Base-by-base conservation (phyloP, 345 rosid species). In the Citrus inodora region DNA sequence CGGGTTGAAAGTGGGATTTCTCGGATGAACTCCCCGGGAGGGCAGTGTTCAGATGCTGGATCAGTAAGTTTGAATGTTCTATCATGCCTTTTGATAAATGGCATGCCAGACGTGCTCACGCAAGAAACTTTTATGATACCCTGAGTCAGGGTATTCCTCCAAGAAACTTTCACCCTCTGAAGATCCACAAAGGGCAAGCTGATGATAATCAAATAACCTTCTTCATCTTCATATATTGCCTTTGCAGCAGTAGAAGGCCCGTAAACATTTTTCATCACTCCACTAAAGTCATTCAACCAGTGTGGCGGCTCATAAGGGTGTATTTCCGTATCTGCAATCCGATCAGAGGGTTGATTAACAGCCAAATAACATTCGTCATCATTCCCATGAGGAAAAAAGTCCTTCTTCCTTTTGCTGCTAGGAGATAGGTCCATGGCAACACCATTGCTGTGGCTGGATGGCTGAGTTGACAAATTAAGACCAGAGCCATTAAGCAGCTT, bases 221-320 rank as follows among this genome's bases (percentile, higher is more conserved):
- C 83, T 71, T 94, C 97, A 37, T 96, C 99, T 79, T 96, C 97
- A 0, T 96, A 96, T 53, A 94, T 92, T 13, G 98, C 90, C 86
- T 96, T 92, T 1, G 99, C 95, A 70, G 97, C 99, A 22, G 99
- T 94, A 37, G 94, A 97, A 25, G 98, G 99, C 58, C 99, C 99
- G 64, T 79, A 83, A 6, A 86, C 89, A 80, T 86, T 88, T 81
- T 90, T 96, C 93, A 92, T 90, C 30, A 90, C 93, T 33, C 99
- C 98, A n/a, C 82, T 92, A 66, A 96, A 94, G 75, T 91, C 95
- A 25, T 85, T 83, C 32, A 88, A 78, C 98, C 99, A 94, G 6
- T 85, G 90, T 0, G 89, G 95, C 84, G 88, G 93, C 85, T 94
- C 99, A 28, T 68, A 83, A 16, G 89, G 91, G 70, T 88, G 98